Evolutionary conservation across 2,329 filamentous ascomycete genomes (phyloP).

Genomic region (Cladosporium sp.): DNA sequence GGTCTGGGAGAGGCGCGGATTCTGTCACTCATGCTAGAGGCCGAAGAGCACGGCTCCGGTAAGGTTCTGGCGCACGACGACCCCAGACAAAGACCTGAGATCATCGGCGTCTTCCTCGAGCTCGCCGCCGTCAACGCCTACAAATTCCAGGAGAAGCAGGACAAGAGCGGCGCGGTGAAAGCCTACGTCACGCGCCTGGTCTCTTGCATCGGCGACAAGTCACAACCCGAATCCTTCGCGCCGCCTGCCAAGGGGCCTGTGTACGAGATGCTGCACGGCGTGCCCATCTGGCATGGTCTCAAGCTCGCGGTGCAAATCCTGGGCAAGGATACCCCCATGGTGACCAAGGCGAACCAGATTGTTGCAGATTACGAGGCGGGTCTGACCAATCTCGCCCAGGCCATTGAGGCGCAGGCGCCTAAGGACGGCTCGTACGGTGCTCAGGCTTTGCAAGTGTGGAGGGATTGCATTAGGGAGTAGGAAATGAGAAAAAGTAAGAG

Average conservation of each 20-base stretch:
- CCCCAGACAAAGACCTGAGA: conserved; percentile 31
- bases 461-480: conserved; percentile 20
- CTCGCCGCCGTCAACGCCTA: conserved; percentile 39
- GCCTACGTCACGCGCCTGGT: conserved; percentile 39
- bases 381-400: conserved; percentile 20
- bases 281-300: conserved; percentile 43
- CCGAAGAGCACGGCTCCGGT: conserved; percentile 34
- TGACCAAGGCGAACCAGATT: conserved; percentile 20
- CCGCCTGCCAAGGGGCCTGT: conserved; percentile 8
- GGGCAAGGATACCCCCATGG: conserved; percentile 31
- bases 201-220: conserved; percentile 21
- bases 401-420: conserved; percentile 22
- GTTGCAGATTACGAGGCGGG: conserved; percentile 24
- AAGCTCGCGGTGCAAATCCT: conserved; percentile 39
- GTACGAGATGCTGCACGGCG: conserved; percentile 27
- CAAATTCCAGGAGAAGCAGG: conserved; percentile 29
- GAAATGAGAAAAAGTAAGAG: not conserved
- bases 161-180: conserved; percentile 36
- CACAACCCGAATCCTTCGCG: conserved; percentile 6
- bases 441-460: conserved; percentile 26
- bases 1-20: conserved; percentile 37
- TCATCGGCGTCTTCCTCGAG: conserved; percentile 42
- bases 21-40: conserved; percentile 39
- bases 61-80: conserved; percentile 23
- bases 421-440: conserved; percentile 23